Conservation (phyloP, 2,329 filamentous ascomycete genomes). For the Alternaria sp. region DNA sequence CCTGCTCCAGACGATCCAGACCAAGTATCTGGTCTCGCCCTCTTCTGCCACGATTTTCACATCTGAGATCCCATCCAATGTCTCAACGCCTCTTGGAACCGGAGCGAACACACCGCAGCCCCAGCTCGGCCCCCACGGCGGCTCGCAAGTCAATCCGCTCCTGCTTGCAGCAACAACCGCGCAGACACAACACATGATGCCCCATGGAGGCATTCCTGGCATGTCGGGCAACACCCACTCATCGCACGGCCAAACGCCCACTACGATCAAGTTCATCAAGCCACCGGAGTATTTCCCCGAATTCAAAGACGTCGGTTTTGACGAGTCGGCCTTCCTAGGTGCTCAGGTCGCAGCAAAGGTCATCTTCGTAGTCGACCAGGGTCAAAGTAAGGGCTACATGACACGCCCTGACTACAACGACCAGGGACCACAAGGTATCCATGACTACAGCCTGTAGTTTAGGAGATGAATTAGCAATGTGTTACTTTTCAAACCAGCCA, state of each 20-base stretch:
- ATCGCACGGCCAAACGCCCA: conserved; percentile 78
- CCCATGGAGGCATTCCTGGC: conserved; percentile 45
- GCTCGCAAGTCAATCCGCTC: conserved; percentile 81
- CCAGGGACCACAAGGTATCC: conserved; percentile 69
- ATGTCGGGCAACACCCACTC: conserved; percentile 63
- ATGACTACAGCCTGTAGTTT: conserved; percentile 58
- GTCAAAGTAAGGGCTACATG: conserved; percentile 73
- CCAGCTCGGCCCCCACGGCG: conserved; percentile 55
- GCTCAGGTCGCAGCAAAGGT: conserved; percentile 85
- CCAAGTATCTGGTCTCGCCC: conserved; percentile 89
- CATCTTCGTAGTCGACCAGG: conserved; percentile 73
- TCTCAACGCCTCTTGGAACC: conserved; percentile 89
- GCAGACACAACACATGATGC: conserved; percentile 61
- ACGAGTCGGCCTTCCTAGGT: conserved; percentile 87
- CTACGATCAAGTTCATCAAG: conserved; percentile 78
- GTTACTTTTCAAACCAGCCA: conserved; percentile 15
- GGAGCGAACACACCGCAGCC: conserved; percentile 88
- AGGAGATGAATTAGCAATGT: neutral
- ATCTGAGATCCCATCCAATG: conserved; percentile 91
- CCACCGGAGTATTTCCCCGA: conserved; percentile 87
- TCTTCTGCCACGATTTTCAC: conserved; percentile 96
- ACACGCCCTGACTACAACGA: conserved; percentile 74
- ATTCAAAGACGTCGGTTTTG: conserved; percentile 79
- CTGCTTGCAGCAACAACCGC: conserved; percentile 89
- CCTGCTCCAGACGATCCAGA: conserved; percentile 78